Evolutionary conservation across 306 rosid genomes (phyloP), one percentile per base, ranked within the genome.

Genomic region (Malus sylvestris): DNA sequence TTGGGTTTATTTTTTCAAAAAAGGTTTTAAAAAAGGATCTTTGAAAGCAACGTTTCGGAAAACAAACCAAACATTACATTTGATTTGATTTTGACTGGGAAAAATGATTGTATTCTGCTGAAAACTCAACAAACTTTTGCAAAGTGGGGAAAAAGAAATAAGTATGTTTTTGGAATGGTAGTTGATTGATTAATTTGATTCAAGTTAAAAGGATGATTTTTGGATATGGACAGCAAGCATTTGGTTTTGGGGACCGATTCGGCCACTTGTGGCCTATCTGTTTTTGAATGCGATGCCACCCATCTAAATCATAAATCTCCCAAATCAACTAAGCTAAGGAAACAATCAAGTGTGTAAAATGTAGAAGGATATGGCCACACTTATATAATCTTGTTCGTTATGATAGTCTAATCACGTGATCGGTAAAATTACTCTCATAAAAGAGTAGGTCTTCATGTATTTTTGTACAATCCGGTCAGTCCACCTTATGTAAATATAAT

Each of bases 1-100:
- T 76, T 51, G 76, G 73, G 62, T 66, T 67, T 80, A 59, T 80
- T 49, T 81, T 68, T 65, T 8, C 14, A 57, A 57, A 19, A 73
- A 61, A 30, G 58, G 71, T 68, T 79, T 75, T 53, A 72, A 32
- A 33, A 83, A 81, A 70, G 72, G 52, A 71, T 75, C 82, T 52
- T 45, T 73, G 89, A 90, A 81, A 90, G 89, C 87, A 71, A 88
- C 92, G 52, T 84, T 12, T 75, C 14, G 74, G 23, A 84, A 27
- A 75, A 78, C 82, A 63, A 33, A 86, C 84, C 73, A 75, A 67
- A 42, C 73, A 67, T 25, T 60, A 64, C 77, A 16, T 62, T 67
- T 62, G 78, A 16, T 62, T 67, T 62, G 78, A 74, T 62, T 27
- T 45, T 74, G 78, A 74, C 75, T 71, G 58, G 71, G 71, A 80